Percentiles rank a stretch among this genome's conserved stretches.
Evolutionary conservation across 1,139 yeast genomes (phyloP).

Genomic region (Fermentozyma sake): DNA sequence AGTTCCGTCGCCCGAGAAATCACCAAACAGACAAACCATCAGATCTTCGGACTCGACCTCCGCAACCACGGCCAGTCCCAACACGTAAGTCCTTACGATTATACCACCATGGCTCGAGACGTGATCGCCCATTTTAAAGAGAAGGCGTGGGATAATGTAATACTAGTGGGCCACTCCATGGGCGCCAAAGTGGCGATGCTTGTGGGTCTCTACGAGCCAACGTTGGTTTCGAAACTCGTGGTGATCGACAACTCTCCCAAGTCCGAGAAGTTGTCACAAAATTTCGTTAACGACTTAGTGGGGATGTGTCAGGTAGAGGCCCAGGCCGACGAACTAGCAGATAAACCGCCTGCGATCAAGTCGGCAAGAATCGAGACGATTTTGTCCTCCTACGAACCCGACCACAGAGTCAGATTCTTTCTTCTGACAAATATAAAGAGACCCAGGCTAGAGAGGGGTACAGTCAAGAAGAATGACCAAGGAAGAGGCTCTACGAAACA

Average conservation of each 20-base stretch:
- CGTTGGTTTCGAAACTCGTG: slow-evolving; percentile 33
- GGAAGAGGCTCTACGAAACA: no score
- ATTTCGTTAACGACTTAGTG: slow-evolving; percentile 22
- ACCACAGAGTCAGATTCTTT: slow-evolving; percentile 20
- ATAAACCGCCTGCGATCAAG: slow-evolving; percentile 1
- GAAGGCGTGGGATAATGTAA: slow-evolving; percentile 20
- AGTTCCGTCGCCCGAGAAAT: slow-evolving; percentile 32
- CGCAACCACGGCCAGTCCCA: slow-evolving; percentile 52
- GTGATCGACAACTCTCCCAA: slow-evolving; percentile 49
- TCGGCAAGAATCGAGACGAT: slow-evolving; percentile 12
- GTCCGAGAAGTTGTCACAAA: slow-evolving; percentile 17
- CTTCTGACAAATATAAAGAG: slow-evolving; percentile 26
- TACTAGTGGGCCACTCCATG: slow-evolving; percentile 48
- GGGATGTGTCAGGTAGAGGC: slow-evolving; percentile 33
- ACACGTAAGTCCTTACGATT: slow-evolving; percentile 40
- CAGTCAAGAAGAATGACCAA: no score
- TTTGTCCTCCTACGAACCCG: slow-evolving; percentile 20
- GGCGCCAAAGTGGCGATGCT: slow-evolving; percentile 54
- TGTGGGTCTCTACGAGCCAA: slow-evolving; percentile 36
- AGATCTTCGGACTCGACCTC: slow-evolving; percentile 42
- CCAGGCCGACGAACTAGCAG: slow-evolving; percentile 2
- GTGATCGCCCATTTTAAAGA: slow-evolving; percentile 28
- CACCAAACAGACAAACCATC: slow-evolving; percentile 22
- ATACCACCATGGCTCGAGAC: slow-evolving; percentile 40
- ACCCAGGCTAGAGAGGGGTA: slow-evolving; percentile 12